These are phyloP conservation scores for Dianthus caryophyllus DNA, from an alignment of 148 eudicot species.

Conservation along the genomic window DNA sequence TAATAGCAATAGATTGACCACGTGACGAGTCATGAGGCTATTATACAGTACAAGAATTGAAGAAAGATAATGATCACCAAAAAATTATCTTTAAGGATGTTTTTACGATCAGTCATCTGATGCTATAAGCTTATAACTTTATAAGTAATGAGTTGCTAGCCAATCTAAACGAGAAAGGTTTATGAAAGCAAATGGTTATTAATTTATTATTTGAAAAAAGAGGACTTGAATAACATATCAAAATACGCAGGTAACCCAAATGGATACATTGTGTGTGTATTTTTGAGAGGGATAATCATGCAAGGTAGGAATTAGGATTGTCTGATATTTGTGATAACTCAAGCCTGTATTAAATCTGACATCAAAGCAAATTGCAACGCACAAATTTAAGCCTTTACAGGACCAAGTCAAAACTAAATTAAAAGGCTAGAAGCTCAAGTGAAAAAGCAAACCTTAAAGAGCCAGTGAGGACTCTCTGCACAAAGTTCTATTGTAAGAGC, in stretches of 20 bases:
- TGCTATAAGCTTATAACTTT: background rate
- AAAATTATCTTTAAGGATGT: background rate
- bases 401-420: background rate
- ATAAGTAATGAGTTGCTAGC: background rate
- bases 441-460: conserved; percentile 48
- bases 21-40: no score
- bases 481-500: conserved; percentile 67
- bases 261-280: no score
- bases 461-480: conserved; percentile 96
- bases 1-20: no score
- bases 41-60: no score
- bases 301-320: no score
- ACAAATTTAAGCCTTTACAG: background rate
- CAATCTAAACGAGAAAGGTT: background rate
- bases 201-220: no score
- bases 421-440: background rate
- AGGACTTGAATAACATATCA: no score
- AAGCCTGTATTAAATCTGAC: background rate
- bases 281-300: no score
- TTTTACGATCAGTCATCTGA: background rate
- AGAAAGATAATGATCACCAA: background rate
- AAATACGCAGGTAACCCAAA: no score
- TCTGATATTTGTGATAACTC: background rate
- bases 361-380: background rate
- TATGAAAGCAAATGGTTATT: background rate